Conservation (phyloP, 1,139 yeast species). For the Suhomyces choctaworum region DNA sequence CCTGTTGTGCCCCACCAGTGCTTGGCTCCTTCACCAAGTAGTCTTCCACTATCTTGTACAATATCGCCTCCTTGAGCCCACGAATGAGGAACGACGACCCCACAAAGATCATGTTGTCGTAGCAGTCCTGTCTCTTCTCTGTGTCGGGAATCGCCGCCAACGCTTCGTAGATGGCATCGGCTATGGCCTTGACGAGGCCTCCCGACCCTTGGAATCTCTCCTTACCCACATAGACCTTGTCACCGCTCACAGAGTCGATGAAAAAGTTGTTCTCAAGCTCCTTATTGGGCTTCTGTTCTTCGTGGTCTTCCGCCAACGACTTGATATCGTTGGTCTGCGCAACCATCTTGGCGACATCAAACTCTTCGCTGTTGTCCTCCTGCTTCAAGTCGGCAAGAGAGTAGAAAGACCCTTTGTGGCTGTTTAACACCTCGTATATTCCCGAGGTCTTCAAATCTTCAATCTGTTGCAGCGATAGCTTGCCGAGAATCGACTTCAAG, state of each 20-base stretch:
- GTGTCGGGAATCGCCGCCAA: constrained; percentile 62
- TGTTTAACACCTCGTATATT: constrained; percentile 70
- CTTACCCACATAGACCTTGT: constrained; percentile 66
- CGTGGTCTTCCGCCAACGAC: constrained; percentile 27
- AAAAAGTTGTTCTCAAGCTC: constrained; percentile 70
- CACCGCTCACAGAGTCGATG: constrained; percentile 52
- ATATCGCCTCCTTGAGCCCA: constrained; percentile 74
- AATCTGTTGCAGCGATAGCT: constrained; percentile 57
- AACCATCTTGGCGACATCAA: constrained; percentile 90
- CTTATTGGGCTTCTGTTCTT: constrained; percentile 48
- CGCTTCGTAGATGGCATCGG: constrained; percentile 54
- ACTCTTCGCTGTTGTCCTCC: constrained; percentile 55
- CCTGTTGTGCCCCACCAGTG: constrained; percentile 28
- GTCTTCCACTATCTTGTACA: constrained; percentile 59
- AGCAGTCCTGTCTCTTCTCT: constrained; percentile 76
- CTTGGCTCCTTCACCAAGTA: constrained; percentile 47
- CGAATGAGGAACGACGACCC: constrained; percentile 76
- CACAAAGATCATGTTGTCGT: constrained; percentile 77
- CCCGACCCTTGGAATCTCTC: constrained; percentile 84
- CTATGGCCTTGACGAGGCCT: constrained; percentile 54
- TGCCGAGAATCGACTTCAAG: constrained; percentile 56
- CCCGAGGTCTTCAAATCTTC: constrained; percentile 74
- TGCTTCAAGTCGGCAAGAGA: constrained; percentile 51
- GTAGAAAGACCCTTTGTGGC: constrained; percentile 62
- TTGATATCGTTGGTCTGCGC: constrained; percentile 62